Percentiles rank a stretch among this genome's conserved stretches.
phyloP scores from a whole-genome alignment of 2,329 filamentous ascomycete species.

The Sporothrix sp. region DNA sequence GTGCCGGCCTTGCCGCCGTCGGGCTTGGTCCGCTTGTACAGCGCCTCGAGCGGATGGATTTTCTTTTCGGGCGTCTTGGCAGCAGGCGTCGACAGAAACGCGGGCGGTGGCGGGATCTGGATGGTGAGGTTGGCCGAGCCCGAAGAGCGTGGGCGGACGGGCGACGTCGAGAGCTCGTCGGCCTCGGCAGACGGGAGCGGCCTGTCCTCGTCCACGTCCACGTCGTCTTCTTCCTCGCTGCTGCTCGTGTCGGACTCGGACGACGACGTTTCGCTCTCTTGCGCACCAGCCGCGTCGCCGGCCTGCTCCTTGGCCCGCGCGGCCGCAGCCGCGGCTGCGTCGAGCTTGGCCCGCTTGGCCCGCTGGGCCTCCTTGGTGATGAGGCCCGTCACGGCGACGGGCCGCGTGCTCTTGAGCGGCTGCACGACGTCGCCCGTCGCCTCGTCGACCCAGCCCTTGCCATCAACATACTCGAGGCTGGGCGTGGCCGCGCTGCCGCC shows the following conservation, averaged over 20 bases:
- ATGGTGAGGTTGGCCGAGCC: slow-evolving; percentile 44
- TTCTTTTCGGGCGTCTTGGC: slow-evolving; percentile 34
- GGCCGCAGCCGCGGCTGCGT: slow-evolving; percentile 8
- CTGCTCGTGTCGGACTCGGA: slow-evolving; percentile 16
- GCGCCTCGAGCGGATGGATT: slow-evolving; percentile 79
- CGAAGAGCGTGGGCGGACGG: slow-evolving; percentile 39
- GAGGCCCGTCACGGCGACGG: slow-evolving; percentile 18
- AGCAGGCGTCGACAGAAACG: slow-evolving; percentile 14
- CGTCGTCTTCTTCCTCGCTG: slow-evolving; percentile 17
- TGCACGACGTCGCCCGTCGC: slow-evolving; percentile 64
- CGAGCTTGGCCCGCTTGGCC: slow-evolving; percentile 17
- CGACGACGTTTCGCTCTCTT: slow-evolving; percentile 18
- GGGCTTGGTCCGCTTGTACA: slow-evolving; percentile 67
- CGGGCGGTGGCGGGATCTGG: slow-evolving; percentile 36
- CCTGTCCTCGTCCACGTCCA: slow-evolving; percentile 18
- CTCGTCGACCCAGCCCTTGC: slow-evolving; percentile 79
- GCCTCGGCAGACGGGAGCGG: slow-evolving; percentile 22
- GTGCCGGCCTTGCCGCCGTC: slow-evolving; percentile 14
- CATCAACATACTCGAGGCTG: slow-evolving; percentile 60
- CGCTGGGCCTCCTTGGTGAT: slow-evolving; percentile 17
- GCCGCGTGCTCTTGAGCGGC: slow-evolving; percentile 29
- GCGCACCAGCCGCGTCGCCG: not conserved
- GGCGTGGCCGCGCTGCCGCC: slow-evolving; percentile 32
- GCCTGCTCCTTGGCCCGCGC: slow-evolving; percentile 9
- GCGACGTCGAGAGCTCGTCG: slow-evolving; percentile 27